A percentile compares a stretch with the other conserved stretches of the same genome.
phyloP scores from a whole-genome alignment of 768 basidiomycete species.

The Hygrocybe coccinea region DNA sequence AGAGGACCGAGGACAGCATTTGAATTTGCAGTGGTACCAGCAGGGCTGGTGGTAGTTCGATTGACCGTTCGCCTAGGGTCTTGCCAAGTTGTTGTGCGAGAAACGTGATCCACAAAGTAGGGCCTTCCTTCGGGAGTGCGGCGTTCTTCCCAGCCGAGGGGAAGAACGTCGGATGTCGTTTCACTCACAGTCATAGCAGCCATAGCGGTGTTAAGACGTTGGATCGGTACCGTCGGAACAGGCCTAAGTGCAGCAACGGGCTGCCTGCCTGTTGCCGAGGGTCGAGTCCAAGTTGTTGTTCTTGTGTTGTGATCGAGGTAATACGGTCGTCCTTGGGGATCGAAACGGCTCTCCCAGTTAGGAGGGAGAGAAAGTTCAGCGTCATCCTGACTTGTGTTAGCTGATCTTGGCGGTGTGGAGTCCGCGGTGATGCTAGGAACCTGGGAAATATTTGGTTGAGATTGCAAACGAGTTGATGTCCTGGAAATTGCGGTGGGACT shows the following conservation, averaged over 20 bases:
- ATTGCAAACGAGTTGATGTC: no score
- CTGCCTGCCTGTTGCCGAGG: slow-evolving; percentile 24
- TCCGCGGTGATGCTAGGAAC: slow-evolving; percentile 20
- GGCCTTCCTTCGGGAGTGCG: slow-evolving; percentile 81
- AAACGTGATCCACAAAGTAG: slow-evolving; percentile 67
- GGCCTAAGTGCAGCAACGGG: slow-evolving; percentile 11
- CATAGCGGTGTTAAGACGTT: slow-evolving; percentile 13
- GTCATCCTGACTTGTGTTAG: slow-evolving; percentile 42
- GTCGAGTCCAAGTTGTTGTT: slow-evolving; percentile 76
- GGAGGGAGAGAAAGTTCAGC: slow-evolving; percentile 59
- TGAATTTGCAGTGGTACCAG: slow-evolving; percentile 44
- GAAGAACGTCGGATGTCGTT: slow-evolving; percentile 57
- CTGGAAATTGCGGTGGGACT: no score
- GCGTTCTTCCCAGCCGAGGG: slow-evolving; percentile 89
- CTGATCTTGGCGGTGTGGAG: slow-evolving; percentile 21
- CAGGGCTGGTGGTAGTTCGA: slow-evolving; percentile 33
- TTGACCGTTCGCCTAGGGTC: slow-evolving; percentile 59
- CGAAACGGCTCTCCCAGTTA: slow-evolving; percentile 81
- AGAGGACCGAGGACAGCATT: slow-evolving; percentile 70
- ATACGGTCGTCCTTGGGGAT: slow-evolving; percentile 67
- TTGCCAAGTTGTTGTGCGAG: slow-evolving; percentile 86
- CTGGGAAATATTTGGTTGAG: neutral
- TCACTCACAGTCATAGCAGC: slow-evolving; percentile 24
- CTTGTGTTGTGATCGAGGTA: slow-evolving; percentile 85
- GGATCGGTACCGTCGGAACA: neutral